Conservation (phyloP, 305 asterid genomes). For the Fraxinus sp. region DNA sequence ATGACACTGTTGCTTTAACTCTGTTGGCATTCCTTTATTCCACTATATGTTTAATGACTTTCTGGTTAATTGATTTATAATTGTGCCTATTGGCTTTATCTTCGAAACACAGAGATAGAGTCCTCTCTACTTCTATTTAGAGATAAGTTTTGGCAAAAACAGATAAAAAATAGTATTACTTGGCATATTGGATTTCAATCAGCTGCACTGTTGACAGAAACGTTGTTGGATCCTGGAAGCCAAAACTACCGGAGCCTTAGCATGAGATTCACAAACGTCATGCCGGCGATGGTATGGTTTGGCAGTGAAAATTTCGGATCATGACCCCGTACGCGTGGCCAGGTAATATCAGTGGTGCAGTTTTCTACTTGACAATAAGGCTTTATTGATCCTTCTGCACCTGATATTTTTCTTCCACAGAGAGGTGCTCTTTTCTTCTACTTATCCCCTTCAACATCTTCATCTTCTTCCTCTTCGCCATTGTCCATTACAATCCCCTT, state of each 20-base stretch:
- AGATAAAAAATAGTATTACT: background rate
- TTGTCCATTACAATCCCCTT: conserved; percentile 43
- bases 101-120: background rate
- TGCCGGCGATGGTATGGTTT: conserved; percentile 76
- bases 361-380: conserved; percentile 63
- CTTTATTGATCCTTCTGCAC: conserved; percentile 45
- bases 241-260: conserved; percentile 66
- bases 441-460: conserved; percentile 47
- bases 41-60: background rate
- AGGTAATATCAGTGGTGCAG: conserved; percentile 58
- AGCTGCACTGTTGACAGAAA: conserved; percentile 98
- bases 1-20: background rate
- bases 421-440: conserved; percentile 49
- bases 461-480: conserved; percentile 42
- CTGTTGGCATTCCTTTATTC: background rate
- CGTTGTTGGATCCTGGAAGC: conserved; percentile 56
- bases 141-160: conserved; percentile 16
- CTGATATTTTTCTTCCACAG: conserved; percentile 38
- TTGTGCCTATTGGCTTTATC: conserved; percentile 16
- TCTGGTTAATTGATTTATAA: conserved; percentile 3
- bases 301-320: conserved; percentile 17
- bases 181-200: conserved; percentile 41
- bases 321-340: background rate
- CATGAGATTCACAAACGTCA: conserved; percentile 64
- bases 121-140: conserved; percentile 12